Conservation (phyloP, 345 rosid species). For the Salix dunnii region DNA sequence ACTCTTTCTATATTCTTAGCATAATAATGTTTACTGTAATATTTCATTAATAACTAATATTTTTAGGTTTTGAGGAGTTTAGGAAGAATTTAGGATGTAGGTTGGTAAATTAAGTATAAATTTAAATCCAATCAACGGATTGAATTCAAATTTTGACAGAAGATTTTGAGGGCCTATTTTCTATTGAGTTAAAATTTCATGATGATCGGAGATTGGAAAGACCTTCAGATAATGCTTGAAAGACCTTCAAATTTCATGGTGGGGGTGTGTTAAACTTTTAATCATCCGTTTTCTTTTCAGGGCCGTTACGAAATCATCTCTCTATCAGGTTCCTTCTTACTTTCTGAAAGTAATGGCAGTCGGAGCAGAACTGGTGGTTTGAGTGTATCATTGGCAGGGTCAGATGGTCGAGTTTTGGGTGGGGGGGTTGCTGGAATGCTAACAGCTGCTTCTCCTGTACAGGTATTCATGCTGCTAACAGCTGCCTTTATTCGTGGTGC, state of each 20-base stretch:
- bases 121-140: no score
- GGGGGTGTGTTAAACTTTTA: background rate
- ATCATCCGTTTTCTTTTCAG: slow-evolving; percentile 34
- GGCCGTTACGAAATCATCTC: slow-evolving; percentile 82
- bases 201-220: no score
- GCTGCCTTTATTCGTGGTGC: background rate
- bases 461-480: slow-evolving; percentile 40
- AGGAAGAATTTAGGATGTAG: no score
- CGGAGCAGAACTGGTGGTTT: slow-evolving; percentile 47
- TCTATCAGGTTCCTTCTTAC: slow-evolving; percentile 64
- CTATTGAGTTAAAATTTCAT: no score
- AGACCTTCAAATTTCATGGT: background rate
- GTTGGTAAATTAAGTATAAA: no score
- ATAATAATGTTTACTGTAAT: no score
- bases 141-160: no score
- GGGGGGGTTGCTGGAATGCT: slow-evolving; percentile 76
- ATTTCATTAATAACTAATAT: no score
- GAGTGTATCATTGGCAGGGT: slow-evolving; percentile 69
- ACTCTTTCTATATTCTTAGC: no score
- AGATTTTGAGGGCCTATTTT: no score
- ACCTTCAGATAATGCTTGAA: no score
- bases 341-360: slow-evolving; percentile 49
- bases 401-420: slow-evolving; percentile 74
- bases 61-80: no score
- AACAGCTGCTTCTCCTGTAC: slow-evolving; percentile 76